phyloP scores from a whole-genome alignment of 768 basidiomycete genomes.

The Polyporus arcularius region DNA sequence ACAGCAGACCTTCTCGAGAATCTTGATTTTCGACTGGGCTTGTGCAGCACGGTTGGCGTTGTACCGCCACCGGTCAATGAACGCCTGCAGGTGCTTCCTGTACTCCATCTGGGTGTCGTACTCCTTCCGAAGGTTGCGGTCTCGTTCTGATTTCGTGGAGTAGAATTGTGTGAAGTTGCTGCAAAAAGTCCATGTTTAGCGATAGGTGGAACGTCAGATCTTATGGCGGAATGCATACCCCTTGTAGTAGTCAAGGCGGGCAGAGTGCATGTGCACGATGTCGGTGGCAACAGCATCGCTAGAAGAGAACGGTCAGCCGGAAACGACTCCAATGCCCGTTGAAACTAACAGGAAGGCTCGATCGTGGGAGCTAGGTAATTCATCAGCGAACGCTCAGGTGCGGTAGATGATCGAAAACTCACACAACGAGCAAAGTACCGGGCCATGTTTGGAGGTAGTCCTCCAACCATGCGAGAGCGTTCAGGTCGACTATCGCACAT shows the following conservation, averaged over 20 bases:
- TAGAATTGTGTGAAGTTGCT: constrained; percentile 99
- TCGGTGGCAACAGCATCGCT: constrained; percentile 97
- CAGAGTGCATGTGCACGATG: constrained; percentile 95
- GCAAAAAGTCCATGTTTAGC: neutral
- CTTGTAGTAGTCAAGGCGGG: constrained; percentile 95
- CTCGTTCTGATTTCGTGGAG: constrained; percentile 95
- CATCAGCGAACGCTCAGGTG: neutral
- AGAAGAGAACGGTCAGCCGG: neutral
- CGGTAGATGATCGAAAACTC: constrained; percentile 29
- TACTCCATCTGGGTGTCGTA: constrained; percentile 97
- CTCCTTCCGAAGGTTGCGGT: constrained; percentile 88
- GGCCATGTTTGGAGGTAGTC: constrained; percentile 96
- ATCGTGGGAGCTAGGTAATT: constrained; percentile 78
- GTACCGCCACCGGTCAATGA: constrained; percentile 98
- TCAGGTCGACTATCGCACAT: constrained; percentile 69
- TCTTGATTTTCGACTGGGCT: constrained; percentile 58
- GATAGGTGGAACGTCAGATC: neutral
- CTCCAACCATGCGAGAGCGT: constrained; percentile 96
- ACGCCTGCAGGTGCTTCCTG: constrained; percentile 92
- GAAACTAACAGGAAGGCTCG: constrained; percentile 82
- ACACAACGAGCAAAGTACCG: constrained; percentile 92
- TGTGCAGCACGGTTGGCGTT: constrained; percentile 85
- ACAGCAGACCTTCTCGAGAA: constrained; percentile 62
- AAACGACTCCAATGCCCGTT: neutral
- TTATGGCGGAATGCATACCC: constrained; percentile 50